Conservation (phyloP, 2,329 filamentous ascomycete genomes). For the Calonectria pauciramosa region DNA sequence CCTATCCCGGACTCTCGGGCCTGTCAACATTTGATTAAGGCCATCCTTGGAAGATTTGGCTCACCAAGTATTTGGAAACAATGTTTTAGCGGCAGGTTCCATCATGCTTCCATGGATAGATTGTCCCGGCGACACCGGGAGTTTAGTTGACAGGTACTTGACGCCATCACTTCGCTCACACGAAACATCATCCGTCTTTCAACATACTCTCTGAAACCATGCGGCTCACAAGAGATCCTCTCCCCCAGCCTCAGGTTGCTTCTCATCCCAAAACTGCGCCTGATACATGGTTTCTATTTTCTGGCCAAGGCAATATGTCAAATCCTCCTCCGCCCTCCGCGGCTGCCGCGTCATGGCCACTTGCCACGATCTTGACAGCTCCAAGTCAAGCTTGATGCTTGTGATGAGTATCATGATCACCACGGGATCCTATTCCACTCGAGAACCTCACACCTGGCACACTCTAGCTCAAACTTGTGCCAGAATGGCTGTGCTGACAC, state of each 20-base stretch:
- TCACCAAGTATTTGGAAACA: not conserved
- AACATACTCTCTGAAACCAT: not conserved
- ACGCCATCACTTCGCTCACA: not conserved
- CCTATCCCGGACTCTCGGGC: not conserved
- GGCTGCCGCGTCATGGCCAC: not conserved
- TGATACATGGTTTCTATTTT: not conserved
- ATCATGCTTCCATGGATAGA: not conserved
- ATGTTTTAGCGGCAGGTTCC: not conserved
- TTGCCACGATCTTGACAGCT: not conserved
- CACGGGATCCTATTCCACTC: not conserved
- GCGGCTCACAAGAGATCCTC: not conserved
- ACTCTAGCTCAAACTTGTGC: not conserved
- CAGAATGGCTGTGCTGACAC: not conserved
- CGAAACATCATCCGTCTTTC: not conserved
- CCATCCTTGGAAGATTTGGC: not conserved
- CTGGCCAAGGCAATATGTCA: not conserved
- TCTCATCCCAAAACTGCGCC: not conserved
- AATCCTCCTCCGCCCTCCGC: not conserved
- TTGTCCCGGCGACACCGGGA: not conserved
- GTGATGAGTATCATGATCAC: not conserved
- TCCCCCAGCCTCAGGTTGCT: not conserved
- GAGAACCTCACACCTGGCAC: not conserved
- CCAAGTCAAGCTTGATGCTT: not conserved
- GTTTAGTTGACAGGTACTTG: not conserved
- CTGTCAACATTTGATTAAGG: not conserved